A percentile compares a stretch with the other conserved stretches of the same genome.
These are phyloP conservation scores for Madurella mycetomatis DNA, from an alignment of 2,329 filamentous ascomycete species.

Conservation along the genomic window DNA sequence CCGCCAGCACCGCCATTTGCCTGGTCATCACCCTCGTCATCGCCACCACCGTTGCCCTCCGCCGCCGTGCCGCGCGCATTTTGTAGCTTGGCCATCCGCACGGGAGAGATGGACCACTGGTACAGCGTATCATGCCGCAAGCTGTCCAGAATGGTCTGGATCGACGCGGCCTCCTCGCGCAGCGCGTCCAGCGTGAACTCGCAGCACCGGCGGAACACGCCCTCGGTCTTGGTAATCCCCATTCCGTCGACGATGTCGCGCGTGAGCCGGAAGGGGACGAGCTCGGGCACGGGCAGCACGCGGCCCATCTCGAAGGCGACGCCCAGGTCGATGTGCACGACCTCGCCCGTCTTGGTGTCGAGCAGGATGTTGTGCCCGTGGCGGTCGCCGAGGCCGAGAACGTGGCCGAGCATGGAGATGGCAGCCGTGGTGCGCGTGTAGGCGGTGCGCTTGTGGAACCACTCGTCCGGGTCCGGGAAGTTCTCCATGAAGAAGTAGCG, in stretches of 20 bases:
- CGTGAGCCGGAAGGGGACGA: conserved; percentile 92
- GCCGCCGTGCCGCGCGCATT: conserved; percentile 51
- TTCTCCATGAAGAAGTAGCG: conserved; percentile 96
- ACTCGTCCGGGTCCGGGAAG: conserved; percentile 90
- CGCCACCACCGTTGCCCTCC: conserved; percentile 40
- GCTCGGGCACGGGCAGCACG: conserved; percentile 89
- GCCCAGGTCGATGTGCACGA: conserved; percentile 93
- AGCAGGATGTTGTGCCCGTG: conserved; percentile 97
- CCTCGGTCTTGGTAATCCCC: conserved; percentile 91
- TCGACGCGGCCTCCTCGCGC: conserved; percentile 90
- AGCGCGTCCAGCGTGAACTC: conserved; percentile 95
- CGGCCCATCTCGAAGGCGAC: conserved; percentile 96
- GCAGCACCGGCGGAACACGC: conserved; percentile 94
- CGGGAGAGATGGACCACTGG: conserved; percentile 82
- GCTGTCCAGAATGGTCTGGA: conserved; percentile 98
- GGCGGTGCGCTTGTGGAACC: conserved; percentile 83
- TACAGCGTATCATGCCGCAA: conserved; percentile 97
- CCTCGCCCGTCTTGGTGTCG: conserved; percentile 84
- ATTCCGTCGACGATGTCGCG: conserved; percentile 95
- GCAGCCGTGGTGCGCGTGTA: conserved; percentile 93
- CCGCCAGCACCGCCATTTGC: conserved; percentile 31
- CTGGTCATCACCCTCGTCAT: conserved; percentile 27
- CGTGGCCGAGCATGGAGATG: conserved; percentile 90
- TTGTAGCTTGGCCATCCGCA: conserved; percentile 61
- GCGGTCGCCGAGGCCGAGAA: conserved; percentile 87